These are phyloP conservation scores for Ascochyta viciae-villosae DNA, from an alignment of 2,329 filamentous ascomycete species.

Conservation along the genomic window DNA sequence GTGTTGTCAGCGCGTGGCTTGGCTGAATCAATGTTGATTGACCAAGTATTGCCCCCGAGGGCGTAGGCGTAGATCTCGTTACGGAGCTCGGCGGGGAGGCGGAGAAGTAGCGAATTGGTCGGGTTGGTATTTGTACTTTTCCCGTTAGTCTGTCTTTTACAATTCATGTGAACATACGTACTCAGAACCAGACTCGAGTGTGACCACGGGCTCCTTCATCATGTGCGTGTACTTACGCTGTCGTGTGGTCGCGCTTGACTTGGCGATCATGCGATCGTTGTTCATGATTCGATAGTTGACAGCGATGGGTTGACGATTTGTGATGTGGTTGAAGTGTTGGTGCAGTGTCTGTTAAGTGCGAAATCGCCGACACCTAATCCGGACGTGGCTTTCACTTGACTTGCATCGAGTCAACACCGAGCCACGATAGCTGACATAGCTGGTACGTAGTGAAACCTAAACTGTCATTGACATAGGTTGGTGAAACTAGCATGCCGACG, in stretches of 20 bases:
- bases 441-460: not conserved
- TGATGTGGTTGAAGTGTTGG: not conserved
- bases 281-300: not conserved
- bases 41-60: slow-evolving; percentile 9
- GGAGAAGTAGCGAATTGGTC: not conserved
- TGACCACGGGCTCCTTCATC: not conserved
- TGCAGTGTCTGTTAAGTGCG: not conserved
- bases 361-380: not conserved
- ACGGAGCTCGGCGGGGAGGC: slow-evolving; percentile 20
- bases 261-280: too few relatives aligned
- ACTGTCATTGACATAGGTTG: not conserved
- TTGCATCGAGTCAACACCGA: not conserved
- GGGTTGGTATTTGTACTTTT: not conserved
- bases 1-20: slow-evolving; percentile 5
- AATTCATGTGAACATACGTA: not conserved
- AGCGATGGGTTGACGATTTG: not conserved
- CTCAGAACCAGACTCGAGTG: not conserved
- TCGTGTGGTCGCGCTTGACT: too few relatives aligned
- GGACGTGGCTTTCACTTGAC: not conserved
- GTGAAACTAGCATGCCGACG: not conserved
- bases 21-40: not conserved
- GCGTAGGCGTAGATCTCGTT: slow-evolving; percentile 15
- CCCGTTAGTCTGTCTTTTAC: not conserved
- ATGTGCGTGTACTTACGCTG: not conserved
- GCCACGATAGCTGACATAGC: too few relatives aligned